These are phyloP conservation scores for Benincasa hispida DNA, from an alignment of 306 rosid genomes.

Conservation along the genomic window DNA sequence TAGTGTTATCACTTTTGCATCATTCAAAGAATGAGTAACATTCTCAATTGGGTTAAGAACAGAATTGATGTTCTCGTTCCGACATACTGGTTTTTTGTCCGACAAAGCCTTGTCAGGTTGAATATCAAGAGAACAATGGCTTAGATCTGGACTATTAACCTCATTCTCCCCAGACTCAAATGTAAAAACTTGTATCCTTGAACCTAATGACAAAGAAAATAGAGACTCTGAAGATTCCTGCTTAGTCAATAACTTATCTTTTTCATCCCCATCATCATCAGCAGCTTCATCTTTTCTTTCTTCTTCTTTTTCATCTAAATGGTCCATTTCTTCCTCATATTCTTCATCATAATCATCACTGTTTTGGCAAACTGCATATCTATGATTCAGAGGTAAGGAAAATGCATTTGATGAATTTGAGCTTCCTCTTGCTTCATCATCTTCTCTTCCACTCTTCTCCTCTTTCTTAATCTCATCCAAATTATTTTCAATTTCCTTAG, in stretches of 20 bases:
- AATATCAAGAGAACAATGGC: neutral
- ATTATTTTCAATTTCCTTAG: conserved; percentile 10
- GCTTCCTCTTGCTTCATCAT: conserved; percentile 5
- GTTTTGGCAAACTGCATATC: conserved; percentile 15
- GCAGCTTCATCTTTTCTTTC: neutral
- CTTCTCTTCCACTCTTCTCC: conserved; percentile 10
- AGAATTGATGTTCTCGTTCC: conserved; percentile 7
- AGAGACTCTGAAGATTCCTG: conserved; percentile 66
- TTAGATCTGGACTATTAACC: conserved; percentile 36
- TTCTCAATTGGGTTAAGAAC: conserved; percentile 54
- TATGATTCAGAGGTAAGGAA: conserved; percentile 1
- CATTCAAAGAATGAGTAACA: conserved; percentile 24
- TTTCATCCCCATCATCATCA: conserved; percentile 2
- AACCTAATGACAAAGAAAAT: conserved; percentile 50
- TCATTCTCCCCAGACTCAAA: conserved; percentile 37
- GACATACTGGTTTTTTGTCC: neutral
- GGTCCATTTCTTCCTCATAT: neutral
- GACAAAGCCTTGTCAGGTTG: conserved; percentile 5
- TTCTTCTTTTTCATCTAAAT: conserved; percentile 15
- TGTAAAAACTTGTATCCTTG: conserved; percentile 26
- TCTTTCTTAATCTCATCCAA: conserved; percentile 14
- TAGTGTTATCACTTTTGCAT: conserved; percentile 14
- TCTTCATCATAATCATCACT: conserved; percentile 9
- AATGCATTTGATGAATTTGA: conserved; percentile 2
- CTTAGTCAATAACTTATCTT: neutral